phyloP scores from a whole-genome alignment of 257 asterid genomes.

The Ligustrum vulgare region DNA sequence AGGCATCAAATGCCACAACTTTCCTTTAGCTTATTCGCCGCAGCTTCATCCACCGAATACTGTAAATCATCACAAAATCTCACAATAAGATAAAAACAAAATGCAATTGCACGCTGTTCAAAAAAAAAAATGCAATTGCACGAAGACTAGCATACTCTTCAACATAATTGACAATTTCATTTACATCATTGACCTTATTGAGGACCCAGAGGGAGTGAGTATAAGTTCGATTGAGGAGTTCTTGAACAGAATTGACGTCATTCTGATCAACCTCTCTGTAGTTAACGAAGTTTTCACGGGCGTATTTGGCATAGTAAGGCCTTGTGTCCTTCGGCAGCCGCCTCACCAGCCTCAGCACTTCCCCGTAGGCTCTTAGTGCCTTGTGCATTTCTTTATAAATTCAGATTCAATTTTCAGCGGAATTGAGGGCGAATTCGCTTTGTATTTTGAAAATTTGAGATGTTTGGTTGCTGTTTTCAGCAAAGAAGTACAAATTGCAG shows the following conservation, averaged over 20 bases:
- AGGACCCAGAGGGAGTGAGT: slow-evolving; percentile 82
- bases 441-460: background rate
- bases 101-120: background rate
- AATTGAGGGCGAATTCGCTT: background rate
- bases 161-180: background rate
- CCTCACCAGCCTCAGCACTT: slow-evolving; percentile 81
- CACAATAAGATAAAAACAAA: background rate
- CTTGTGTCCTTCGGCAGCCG: slow-evolving; percentile 74
- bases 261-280: slow-evolving; percentile 67
- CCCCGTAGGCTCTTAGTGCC: slow-evolving; percentile 78
- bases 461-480: background rate
- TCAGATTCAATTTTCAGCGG: slow-evolving; percentile 1
- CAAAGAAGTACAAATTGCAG: background rate
- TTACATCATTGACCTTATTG: slow-evolving; percentile 49
- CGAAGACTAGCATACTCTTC: background rate
- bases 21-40: slow-evolving; percentile 60
- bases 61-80: slow-evolving; percentile 29
- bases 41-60: slow-evolving; percentile 79
- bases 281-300: slow-evolving; percentile 94
- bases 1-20: slow-evolving; percentile 48
- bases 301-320: slow-evolving; percentile 81
- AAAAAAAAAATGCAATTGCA: background rate
- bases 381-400: slow-evolving; percentile 58
- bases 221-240: slow-evolving; percentile 76
- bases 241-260: slow-evolving; percentile 48